These are phyloP conservation scores for Ganoderma leucocontextum DNA, from an alignment of 1,284 basidiomycete species.

Conservation along the genomic window DNA sequence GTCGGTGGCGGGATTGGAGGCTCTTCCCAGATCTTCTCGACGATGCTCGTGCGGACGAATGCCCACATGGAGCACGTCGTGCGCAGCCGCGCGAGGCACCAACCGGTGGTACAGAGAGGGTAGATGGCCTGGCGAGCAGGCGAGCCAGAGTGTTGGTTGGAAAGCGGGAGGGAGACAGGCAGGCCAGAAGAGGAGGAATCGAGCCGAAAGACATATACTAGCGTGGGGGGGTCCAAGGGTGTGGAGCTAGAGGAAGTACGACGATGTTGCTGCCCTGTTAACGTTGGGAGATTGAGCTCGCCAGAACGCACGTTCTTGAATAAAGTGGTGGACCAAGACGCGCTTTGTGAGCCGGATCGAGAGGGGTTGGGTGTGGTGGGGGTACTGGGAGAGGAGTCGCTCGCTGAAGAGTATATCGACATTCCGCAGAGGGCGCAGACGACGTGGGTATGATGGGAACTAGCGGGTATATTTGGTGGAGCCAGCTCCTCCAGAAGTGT, in stretches of 20 bases:
- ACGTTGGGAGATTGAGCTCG: constrained; percentile 39
- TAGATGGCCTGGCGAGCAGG: constrained; percentile 51
- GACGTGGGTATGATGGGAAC: constrained; percentile 44
- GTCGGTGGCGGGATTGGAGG: constrained; percentile 46
- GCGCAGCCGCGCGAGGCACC: constrained; percentile 82
- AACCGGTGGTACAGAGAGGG: constrained; percentile 79
- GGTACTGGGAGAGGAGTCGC: constrained; percentile 32
- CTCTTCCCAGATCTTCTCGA: constrained; percentile 90
- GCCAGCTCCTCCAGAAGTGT: constrained; percentile 61
- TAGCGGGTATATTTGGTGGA: constrained; percentile 55
- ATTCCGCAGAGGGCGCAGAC: constrained; percentile 83
- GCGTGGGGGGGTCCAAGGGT: constrained; percentile 39
- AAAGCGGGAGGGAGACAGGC: constrained; percentile 38
- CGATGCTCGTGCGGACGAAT: constrained; percentile 82
- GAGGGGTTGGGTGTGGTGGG: constrained; percentile 42
- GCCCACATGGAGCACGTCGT: constrained; percentile 93
- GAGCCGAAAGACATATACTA: constrained; percentile 71
- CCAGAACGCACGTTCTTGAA: constrained; percentile 61
- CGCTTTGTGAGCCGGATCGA: constrained; percentile 41
- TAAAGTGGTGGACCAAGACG: constrained; percentile 61
- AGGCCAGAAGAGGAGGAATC: constrained; percentile 44
- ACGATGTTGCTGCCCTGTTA: constrained; percentile 20
- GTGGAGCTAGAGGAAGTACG: constrained; percentile 44
- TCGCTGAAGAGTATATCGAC: constrained; percentile 48
- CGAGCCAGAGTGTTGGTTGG: constrained; percentile 35